Evolutionary conservation across 1,284 basidiomycete species (phyloP).

Genomic region (Schizophyllum commune): DNA sequence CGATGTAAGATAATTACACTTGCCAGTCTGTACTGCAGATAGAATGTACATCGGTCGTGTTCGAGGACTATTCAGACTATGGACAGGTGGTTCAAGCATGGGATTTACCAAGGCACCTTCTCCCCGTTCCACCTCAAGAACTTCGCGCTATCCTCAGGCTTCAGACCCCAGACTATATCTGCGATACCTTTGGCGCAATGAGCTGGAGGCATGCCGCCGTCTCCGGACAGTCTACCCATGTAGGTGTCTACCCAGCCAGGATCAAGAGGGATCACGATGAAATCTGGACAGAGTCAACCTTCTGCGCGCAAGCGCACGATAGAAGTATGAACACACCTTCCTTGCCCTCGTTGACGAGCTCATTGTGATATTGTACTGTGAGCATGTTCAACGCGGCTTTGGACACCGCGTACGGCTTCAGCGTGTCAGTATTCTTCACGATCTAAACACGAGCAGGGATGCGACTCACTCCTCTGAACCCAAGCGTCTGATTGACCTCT

Average conservation of each 20-base stretch:
- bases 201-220: conserved; percentile 11
- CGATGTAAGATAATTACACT: too few relatives aligned
- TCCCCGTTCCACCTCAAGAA: conserved; percentile 12
- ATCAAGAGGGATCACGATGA: conserved; percentile 2
- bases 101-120: conserved; percentile 12
- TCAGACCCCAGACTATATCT: conserved; percentile 7
- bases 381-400: conserved; percentile 16
- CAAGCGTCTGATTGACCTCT: neutral
- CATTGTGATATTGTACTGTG: conserved; percentile 12
- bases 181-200: conserved; percentile 11
- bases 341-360: conserved; percentile 6
- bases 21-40: too few relatives aligned
- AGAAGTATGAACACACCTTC: conserved; percentile 9
- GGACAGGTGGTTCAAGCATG: neutral
- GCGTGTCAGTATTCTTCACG: conserved; percentile 5
- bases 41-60: too few relatives aligned
- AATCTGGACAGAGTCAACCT: conserved; percentile 2
- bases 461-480: neutral
- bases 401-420: conserved; percentile 12
- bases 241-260: conserved; percentile 14
- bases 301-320: neutral
- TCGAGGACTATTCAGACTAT: too few relatives aligned
- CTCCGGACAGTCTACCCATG: conserved; percentile 13
- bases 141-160: conserved; percentile 9
- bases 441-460: too few relatives aligned